Conservation (phyloP, 176 grass and related monocot species). For the Aechmea fasciata region DNA sequence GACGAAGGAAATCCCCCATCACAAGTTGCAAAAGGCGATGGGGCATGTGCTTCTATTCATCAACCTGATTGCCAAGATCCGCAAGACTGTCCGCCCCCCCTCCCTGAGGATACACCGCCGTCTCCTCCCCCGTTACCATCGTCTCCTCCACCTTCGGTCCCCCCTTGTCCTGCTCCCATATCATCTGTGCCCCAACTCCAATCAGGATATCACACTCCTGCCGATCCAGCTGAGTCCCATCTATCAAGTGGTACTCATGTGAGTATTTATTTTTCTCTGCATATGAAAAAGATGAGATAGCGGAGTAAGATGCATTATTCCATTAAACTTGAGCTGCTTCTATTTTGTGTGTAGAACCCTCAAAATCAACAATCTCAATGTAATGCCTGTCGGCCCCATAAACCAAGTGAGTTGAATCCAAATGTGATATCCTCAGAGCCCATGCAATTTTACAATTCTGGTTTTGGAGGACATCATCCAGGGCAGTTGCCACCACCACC, state of each 20-base stretch:
- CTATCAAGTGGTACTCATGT: conserved; percentile 23
- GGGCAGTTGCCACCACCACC: conserved; percentile 52
- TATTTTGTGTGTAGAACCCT: conserved; percentile 55
- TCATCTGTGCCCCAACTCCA: background rate
- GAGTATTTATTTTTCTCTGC: conserved; percentile 24
- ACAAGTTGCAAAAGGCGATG: conserved; percentile 22
- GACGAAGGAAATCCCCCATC: conserved; percentile 21
- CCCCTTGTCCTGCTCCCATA: conserved; percentile 14
- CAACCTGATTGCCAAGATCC: conserved; percentile 11
- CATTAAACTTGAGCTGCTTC: conserved; percentile 13
- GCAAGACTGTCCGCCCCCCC: conserved; percentile 43
- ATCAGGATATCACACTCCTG: conserved; percentile 23
- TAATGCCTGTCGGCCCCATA: conserved; percentile 30
- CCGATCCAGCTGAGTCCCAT: conserved; percentile 26
- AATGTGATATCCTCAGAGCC: conserved; percentile 28
- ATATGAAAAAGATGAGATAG: background rate
- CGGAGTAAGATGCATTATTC: conserved; percentile 1
- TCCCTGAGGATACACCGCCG: conserved; percentile 69
- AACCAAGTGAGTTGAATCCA: conserved; percentile 33
- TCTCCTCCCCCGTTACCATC: conserved; percentile 90
- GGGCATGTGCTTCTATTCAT: conserved; percentile 7
- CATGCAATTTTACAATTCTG: conserved; percentile 41
- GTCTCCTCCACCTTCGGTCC: conserved; percentile 54
- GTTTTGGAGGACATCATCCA: conserved; percentile 30
- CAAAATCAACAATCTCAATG: conserved; percentile 47